Evolutionary conservation across 164 flowering plant genomes (phyloP).

Genomic region (Chimonanthus praecox): DNA sequence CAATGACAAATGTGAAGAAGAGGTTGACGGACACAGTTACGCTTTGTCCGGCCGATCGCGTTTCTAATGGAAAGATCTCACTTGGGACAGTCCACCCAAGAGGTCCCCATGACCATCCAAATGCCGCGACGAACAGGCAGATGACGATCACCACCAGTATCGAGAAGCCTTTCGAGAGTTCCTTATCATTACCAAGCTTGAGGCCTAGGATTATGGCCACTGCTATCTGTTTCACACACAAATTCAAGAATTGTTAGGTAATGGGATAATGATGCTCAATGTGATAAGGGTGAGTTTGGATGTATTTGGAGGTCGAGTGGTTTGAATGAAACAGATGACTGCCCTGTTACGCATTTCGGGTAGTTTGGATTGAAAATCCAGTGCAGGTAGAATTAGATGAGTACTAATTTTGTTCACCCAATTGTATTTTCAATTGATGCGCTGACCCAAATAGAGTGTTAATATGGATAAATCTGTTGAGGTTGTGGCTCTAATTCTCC

Average conservation of each 20-base stretch:
- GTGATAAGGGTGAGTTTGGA: too few species aligned
- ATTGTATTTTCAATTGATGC: neutral
- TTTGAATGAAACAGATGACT: too few species aligned
- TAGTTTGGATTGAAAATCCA: too few species aligned
- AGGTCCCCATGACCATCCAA: conserved; percentile 64
- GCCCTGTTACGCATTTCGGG: too few species aligned
- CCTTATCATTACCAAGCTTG: conserved; percentile 44
- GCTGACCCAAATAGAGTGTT: neutral
- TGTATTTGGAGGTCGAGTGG: too few species aligned
- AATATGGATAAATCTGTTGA: too few species aligned
- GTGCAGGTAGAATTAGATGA: too few species aligned
- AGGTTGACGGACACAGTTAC: conserved; percentile 52
- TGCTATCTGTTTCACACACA: conserved; percentile 37
- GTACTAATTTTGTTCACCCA: neutral
- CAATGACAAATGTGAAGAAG: conserved; percentile 51
- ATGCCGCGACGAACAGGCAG: conserved; percentile 74
- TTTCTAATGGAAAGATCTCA: conserved; percentile 53
- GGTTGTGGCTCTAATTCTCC: too few species aligned
- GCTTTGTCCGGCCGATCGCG: conserved; percentile 54
- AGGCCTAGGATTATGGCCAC: conserved; percentile 70
- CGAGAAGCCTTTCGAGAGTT: conserved; percentile 57
- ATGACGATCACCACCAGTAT: conserved; percentile 55
- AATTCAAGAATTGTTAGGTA: neutral
- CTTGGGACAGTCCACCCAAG: conserved; percentile 64
- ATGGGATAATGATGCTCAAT: neutral